phyloP scores from a whole-genome alignment of 768 basidiomycete species.

The Harrya chromipes region DNA sequence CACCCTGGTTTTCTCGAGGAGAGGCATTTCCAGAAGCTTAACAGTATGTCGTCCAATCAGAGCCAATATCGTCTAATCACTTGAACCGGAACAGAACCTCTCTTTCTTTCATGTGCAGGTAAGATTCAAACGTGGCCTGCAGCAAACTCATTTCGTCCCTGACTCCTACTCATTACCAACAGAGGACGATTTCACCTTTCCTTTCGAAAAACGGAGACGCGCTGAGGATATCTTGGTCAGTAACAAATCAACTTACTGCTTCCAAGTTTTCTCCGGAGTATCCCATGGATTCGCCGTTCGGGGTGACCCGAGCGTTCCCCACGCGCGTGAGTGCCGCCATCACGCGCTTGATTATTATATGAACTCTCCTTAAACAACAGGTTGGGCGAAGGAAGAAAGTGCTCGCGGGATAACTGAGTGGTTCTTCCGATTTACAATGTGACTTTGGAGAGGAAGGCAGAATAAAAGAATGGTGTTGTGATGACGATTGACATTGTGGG shows the following conservation, averaged over 20 bases:
- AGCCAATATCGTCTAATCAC: not conserved
- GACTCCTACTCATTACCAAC: not conserved
- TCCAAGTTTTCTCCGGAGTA: conserved; percentile 52
- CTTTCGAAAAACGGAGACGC: conserved; percentile 45
- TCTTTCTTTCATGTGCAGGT: conserved; percentile 28
- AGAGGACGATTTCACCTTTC: conserved; percentile 55
- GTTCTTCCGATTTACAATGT: conserved; percentile 42
- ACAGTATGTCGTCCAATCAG: conserved; percentile 35
- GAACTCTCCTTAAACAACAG: conserved; percentile 25
- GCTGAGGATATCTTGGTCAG: conserved; percentile 54
- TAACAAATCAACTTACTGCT: conserved; percentile 46
- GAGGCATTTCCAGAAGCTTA: conserved; percentile 47
- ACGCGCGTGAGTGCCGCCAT: conserved; percentile 14
- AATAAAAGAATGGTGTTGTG: not conserved
- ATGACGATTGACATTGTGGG: not conserved
- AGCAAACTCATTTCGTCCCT: not conserved
- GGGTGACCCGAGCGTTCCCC: conserved; percentile 15
- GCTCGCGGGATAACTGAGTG: conserved; percentile 48
- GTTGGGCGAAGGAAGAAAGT: conserved; percentile 59
- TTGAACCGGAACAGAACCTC: conserved; percentile 15
- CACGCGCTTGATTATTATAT: not conserved
- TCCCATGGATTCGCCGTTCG: conserved; percentile 29
- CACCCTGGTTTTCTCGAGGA: conserved; percentile 54
- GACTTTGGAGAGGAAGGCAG: not conserved
- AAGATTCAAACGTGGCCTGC: not conserved